Conservation (phyloP, 1,139 yeast genomes). For the Pichia sp. region DNA sequence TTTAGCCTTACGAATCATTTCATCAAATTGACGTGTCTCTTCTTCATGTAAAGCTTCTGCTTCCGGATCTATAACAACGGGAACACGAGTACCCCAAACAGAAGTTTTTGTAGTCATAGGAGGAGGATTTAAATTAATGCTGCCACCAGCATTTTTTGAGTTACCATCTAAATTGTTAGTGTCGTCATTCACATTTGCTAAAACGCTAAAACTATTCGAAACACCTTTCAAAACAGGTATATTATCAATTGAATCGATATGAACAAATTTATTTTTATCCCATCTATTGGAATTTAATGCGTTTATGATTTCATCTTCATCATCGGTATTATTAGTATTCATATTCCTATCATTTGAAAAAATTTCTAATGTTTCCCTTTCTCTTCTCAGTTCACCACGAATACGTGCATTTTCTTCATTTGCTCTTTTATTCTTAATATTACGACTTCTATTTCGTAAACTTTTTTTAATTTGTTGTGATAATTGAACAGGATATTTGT, state of each 20-base stretch:
- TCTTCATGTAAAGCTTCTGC: constrained; percentile 30
- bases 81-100: constrained; percentile 58
- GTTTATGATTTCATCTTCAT: constrained; percentile 2
- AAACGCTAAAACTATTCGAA: constrained; percentile 3
- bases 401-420: constrained; percentile 38
- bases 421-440: constrained; percentile 45
- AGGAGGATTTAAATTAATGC: constrained; percentile 1
- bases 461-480: constrained; percentile 54
- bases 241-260: constrained; percentile 7
- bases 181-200: constrained; percentile 3
- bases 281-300: not conserved
- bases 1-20: constrained; percentile 46
- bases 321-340: not conserved
- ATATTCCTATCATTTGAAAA: not conserved
- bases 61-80: constrained; percentile 29
- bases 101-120: constrained; percentile 24
- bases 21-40: constrained; percentile 37
- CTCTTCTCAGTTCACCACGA: constrained; percentile 16
- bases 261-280: constrained; percentile 9
- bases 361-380: constrained; percentile 13
- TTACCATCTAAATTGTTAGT: not conserved
- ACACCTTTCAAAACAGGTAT: constrained; percentile 12
- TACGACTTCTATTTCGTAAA: constrained; percentile 52
- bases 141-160: constrained; percentile 12
- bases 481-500: constrained; percentile 43